phyloP scores from a whole-genome alignment of 805 yeast genomes.

The Scheffersomyces coipomensis region DNA sequence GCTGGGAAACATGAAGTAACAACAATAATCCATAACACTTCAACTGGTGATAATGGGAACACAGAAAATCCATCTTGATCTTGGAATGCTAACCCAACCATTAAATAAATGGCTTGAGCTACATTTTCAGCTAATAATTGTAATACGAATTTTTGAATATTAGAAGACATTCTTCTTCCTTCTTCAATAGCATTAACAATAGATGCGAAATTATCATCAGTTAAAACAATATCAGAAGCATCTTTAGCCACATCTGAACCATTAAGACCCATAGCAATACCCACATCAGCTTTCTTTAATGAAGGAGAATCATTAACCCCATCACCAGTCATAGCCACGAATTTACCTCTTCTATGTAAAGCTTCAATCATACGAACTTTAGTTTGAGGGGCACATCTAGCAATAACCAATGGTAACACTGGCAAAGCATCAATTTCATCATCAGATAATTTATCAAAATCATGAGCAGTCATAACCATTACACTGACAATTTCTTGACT shows the following conservation, averaged over 20 bases:
- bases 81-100: conserved; percentile 69
- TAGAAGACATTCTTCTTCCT: conserved; percentile 31
- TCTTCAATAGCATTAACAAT: conserved; percentile 71
- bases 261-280: conserved; percentile 86
- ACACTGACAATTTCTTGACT: conserved; percentile 54
- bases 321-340: conserved; percentile 90
- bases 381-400: conserved; percentile 81
- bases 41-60: conserved; percentile 63
- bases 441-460: conserved; percentile 64
- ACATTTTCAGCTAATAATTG: conserved; percentile 36
- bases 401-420: conserved; percentile 72
- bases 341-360: conserved; percentile 42
- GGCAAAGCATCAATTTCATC: conserved; percentile 60
- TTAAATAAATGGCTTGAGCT: conserved; percentile 62
- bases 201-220: conserved; percentile 93
- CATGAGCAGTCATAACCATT: conserved; percentile 75
- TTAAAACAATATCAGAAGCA: conserved; percentile 93
- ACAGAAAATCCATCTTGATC: conserved; percentile 67
- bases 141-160: conserved; percentile 32
- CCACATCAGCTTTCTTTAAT: conserved; percentile 87
- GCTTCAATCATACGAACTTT: conserved; percentile 83
- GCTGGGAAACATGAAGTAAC: conserved; percentile 38
- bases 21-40: conserved; percentile 34
- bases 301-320: conserved; percentile 98
- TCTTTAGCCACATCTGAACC: conserved; percentile 98